Percentiles rank a stretch among this genome's conserved stretches.
These are phyloP conservation scores for Cucurbita pepo DNA, from an alignment of 306 rosid genomes.

Conservation along the genomic window DNA sequence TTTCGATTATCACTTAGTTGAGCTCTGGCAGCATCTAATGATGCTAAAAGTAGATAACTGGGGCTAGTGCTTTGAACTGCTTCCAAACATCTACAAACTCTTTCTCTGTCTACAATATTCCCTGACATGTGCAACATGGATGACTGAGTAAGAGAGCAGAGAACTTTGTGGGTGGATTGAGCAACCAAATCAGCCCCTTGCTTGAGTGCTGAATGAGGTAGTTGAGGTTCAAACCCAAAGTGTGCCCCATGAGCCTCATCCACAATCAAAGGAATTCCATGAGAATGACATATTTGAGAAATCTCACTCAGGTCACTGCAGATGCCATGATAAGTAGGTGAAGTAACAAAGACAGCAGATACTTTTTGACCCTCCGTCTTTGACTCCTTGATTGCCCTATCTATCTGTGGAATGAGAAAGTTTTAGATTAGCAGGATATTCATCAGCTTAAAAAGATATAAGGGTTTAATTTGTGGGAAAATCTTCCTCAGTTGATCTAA, in stretches of 20 bases:
- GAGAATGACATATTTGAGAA: constrained; percentile 59
- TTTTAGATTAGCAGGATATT: background rate
- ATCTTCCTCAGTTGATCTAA: background rate
- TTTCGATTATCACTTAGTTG: constrained; percentile 50
- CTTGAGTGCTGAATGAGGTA: constrained; percentile 59
- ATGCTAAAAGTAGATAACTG: constrained; percentile 74
- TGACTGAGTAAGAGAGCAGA: constrained; percentile 70
- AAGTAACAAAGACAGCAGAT: constrained; percentile 67
- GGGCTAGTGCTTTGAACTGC: constrained; percentile 76
- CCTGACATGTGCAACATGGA: constrained; percentile 79
- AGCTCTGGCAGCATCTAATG: constrained; percentile 82
- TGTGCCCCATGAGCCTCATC: constrained; percentile 98
- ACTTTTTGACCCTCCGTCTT: constrained; percentile 41
- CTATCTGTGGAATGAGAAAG: constrained; percentile 31
- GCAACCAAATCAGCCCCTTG: constrained; percentile 62
- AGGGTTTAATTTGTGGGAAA: background rate
- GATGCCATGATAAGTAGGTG: constrained; percentile 80
- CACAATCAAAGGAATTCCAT: constrained; percentile 58
- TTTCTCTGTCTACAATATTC: constrained; percentile 37
- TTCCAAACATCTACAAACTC: constrained; percentile 60
- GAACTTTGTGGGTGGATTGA: constrained; percentile 76
- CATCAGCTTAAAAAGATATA: background rate
- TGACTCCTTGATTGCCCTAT: constrained; percentile 38
- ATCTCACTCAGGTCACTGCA: constrained; percentile 54
- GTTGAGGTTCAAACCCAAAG: constrained; percentile 54